These are phyloP conservation scores for Penicillium fuscoglaucum DNA, from an alignment of 2,329 filamentous ascomycete genomes.

Conservation along the genomic window DNA sequence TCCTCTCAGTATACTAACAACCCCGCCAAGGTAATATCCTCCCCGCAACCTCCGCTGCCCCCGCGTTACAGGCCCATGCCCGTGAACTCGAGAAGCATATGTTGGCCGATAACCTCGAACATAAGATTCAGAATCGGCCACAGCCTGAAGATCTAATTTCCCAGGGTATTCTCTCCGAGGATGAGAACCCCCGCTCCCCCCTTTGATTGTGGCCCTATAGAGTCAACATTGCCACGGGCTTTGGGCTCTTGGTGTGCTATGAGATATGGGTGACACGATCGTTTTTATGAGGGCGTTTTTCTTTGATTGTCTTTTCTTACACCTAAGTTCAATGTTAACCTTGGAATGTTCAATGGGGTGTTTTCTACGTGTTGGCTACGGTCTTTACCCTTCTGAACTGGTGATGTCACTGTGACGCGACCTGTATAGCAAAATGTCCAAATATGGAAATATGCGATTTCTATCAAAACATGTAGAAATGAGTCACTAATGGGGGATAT, in stretches of 20 bases:
- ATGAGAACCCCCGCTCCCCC: slow-evolving; percentile 48
- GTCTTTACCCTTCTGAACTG: slow-evolving; percentile 4
- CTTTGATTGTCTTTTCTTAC: not conserved
- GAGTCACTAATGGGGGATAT: not conserved
- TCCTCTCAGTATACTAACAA: slow-evolving; percentile 7
- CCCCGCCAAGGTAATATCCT: slow-evolving; percentile 74
- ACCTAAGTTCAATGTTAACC: not conserved
- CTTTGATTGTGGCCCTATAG: slow-evolving; percentile 3
- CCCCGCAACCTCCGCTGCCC: slow-evolving; percentile 73
- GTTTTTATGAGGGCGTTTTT: slow-evolving; percentile 6
- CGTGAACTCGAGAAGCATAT: slow-evolving; percentile 85
- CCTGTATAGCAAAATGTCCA: not conserved
- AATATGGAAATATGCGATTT: slow-evolving; percentile 1
- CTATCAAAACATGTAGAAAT: not conserved
- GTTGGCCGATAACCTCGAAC: slow-evolving; percentile 81
- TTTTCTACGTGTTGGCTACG: not conserved
- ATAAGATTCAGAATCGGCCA: slow-evolving; percentile 78
- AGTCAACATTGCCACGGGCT: not conserved
- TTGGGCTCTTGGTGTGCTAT: not conserved
- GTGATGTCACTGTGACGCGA: slow-evolving; percentile 26
- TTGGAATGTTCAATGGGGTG: no score
- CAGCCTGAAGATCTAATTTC: slow-evolving; percentile 73
- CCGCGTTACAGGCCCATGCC: slow-evolving; percentile 75
- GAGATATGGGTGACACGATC: slow-evolving; percentile 6
- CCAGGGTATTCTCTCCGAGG: slow-evolving; percentile 74